A percentile compares a stretch with the other conserved stretches of the same genome.
These are phyloP conservation scores for Paecilomyces dactylethromorphus DNA, from an alignment of 2,329 filamentous ascomycete species.

Conservation along the genomic window DNA sequence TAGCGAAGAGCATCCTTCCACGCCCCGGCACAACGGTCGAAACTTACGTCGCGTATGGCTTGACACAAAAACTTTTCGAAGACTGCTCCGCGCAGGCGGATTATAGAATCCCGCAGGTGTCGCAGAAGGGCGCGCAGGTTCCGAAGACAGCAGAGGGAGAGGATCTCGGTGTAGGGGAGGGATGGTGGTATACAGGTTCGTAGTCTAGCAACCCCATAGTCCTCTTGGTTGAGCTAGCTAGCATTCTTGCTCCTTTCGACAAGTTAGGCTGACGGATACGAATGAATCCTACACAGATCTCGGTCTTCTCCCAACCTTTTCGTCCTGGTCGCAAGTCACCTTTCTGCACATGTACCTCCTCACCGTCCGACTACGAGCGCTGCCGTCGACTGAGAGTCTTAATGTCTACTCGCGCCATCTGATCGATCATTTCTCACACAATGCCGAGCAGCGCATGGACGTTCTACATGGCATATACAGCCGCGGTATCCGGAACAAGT, in stretches of 20 bases:
- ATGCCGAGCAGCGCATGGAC: conserved; percentile 64
- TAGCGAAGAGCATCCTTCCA: conserved; percentile 23
- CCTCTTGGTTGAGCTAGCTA: background rate
- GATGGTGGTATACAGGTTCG: conserved; percentile 78
- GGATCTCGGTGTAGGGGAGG: conserved; percentile 67
- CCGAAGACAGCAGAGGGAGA: conserved; percentile 70
- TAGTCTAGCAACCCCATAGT: conserved; percentile 8
- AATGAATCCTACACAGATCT: conserved; percentile 51
- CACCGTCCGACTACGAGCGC: conserved; percentile 72
- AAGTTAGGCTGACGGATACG: background rate
- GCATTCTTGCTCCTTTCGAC: background rate
- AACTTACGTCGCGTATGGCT: conserved; percentile 72
- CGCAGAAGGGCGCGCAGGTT: conserved; percentile 60
- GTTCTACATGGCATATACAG: conserved; percentile 44
- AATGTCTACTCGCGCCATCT: conserved; percentile 81
- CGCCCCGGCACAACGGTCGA: conserved; percentile 43
- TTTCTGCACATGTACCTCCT: conserved; percentile 95
- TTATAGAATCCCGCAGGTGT: conserved; percentile 66
- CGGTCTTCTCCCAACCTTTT: conserved; percentile 77
- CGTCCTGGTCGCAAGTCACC: conserved; percentile 90
- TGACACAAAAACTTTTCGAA: conserved; percentile 72
- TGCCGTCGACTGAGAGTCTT: conserved; percentile 59
- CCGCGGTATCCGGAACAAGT: conserved; percentile 51
- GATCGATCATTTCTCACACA: conserved; percentile 76
- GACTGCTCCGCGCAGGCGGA: conserved; percentile 65